A percentile compares a stretch with the other conserved stretches of the same genome.
These are phyloP conservation scores for Colletotrichum paranaense DNA, from an alignment of 2,329 filamentous ascomycete genomes.

Conservation along the genomic window DNA sequence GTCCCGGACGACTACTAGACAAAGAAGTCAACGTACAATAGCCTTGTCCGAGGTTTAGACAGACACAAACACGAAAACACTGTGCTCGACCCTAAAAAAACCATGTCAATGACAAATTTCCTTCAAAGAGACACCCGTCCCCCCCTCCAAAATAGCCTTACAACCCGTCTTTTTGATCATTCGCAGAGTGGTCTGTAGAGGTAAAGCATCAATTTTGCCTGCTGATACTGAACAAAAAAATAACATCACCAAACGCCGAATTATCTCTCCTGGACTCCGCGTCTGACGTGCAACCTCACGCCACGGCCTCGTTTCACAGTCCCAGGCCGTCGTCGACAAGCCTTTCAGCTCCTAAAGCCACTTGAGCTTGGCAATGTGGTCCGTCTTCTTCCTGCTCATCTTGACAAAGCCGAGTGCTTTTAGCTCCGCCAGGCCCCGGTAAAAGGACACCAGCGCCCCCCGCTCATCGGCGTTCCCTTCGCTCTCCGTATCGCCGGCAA, in stretches of 20 bases:
- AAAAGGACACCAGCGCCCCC: constrained; percentile 80
- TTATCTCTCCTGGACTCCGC: background rate
- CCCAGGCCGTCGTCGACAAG: constrained; percentile 5
- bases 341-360: constrained; percentile 65
- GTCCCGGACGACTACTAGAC: constrained; percentile 27
- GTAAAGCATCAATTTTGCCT: background rate
- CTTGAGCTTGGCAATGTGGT: constrained; percentile 91
- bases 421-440: constrained; percentile 85
- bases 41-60: constrained; percentile 17
- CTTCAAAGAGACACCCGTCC: background rate
- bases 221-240: background rate
- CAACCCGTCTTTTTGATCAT: background rate
- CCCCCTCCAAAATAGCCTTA: background rate
- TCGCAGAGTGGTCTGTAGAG: background rate
- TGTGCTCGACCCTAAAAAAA: background rate
- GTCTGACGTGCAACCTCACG: constrained; percentile 6
- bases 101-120: constrained; percentile 12
- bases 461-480: constrained; percentile 63
- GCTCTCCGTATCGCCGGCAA: constrained; percentile 53
- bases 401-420: constrained; percentile 89
- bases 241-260: background rate
- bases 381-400: constrained; percentile 88
- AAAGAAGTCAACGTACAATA: constrained; percentile 23
- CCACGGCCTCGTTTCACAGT: constrained; percentile 20
- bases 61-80: background rate